These are phyloP conservation scores for Babesia bigemina DNA, from an alignment of 169 alveolate species.

Conservation along the genomic window DNA sequence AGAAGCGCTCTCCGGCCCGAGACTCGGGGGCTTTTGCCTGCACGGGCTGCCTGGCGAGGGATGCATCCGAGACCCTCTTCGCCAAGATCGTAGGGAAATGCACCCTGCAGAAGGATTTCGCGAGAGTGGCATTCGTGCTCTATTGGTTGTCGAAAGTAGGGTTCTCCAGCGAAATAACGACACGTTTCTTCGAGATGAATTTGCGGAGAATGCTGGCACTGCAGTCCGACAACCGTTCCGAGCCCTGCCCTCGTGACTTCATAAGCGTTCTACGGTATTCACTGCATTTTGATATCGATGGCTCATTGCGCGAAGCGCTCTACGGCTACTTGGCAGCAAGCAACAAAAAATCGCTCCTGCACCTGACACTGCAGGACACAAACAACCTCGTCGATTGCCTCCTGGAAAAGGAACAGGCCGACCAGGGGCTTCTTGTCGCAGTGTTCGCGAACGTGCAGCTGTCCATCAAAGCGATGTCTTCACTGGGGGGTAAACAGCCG, in stretches of 20 bases:
- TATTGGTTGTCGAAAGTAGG: slow-evolving; percentile 18
- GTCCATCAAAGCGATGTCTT: neutral
- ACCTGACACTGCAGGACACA: slow-evolving; percentile 19
- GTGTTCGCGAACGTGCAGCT: slow-evolving; percentile 17
- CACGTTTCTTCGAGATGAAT: neutral
- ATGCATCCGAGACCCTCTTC: slow-evolving; percentile 22
- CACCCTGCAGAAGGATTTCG: slow-evolving; percentile 14
- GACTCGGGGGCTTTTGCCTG: neutral
- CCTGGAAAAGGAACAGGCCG: neutral
- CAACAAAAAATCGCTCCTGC: slow-evolving; percentile 8
- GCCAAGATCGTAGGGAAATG: slow-evolving; percentile 11
- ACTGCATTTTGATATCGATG: neutral
- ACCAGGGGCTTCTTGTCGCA: slow-evolving; percentile 29
- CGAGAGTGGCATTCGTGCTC: slow-evolving; percentile 27
- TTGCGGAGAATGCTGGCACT: slow-evolving; percentile 8
- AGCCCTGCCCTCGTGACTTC: slow-evolving; percentile 23
- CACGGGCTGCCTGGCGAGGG: slow-evolving; percentile 14
- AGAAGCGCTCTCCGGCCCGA: neutral
- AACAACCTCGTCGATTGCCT: slow-evolving; percentile 21
- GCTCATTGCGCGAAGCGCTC: neutral
- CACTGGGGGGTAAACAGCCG: neutral
- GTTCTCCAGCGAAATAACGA: neutral
- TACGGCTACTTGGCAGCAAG: neutral
- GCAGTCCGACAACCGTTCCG: neutral
- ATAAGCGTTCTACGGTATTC: slow-evolving; percentile 20